Base-by-base conservation (phyloP, 352 stramenopile species). In the Thraustochytrium sp. region DNA sequence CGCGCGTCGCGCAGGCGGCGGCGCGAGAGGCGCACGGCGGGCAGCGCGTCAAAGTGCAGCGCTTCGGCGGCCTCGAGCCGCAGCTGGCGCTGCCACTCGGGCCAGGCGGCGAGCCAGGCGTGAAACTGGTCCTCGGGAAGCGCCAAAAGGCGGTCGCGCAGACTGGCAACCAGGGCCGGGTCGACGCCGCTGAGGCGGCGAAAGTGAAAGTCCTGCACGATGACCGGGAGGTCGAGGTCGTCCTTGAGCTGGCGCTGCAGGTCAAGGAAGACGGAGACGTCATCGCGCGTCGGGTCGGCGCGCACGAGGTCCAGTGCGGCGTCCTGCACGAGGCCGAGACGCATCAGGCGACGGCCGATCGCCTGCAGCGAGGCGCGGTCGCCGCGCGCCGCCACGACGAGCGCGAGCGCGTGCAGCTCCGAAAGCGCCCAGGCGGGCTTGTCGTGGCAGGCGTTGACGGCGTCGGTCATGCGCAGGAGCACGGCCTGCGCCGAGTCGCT, bases 341-440 rank as follows among this genome's bases (percentile, higher is more conserved):
- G 65, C 65, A 77, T 77, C 11, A 77, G 68, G 11, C 42, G 42
- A 18, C 29, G 34, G 29, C 65, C 65, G 36, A 77, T 62, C 16
- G 68, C 40, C 34, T 5, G 29, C 36, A 77, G 65, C 40, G 29
- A 11, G 29, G n/a, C 65, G 65, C 65, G 40, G 26, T 77, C 65
- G 16, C 36, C 65, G 11, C 65, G 48, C 3, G 65, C 65, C 0
- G 13, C 23, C 18, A 72, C 65, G 18, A 77, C 65, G 21, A 29
- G 16, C 11, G 65, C 11, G 42, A 62, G 42, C n/a, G 49, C 42
- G 23, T 77, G 46, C 9, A 62, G 11, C 26, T 77, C 9, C 23
- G 42, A 62, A 36, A 77, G 65, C 29, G 65, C 65, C 65, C 65
- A 77, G 16, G 49, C 49, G 18, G 65, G 65, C 37, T 77, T 77